Evolutionary conservation across 73 alveolate genomes (phyloP).

Genomic region (Paramecium biaurelia): DNA sequence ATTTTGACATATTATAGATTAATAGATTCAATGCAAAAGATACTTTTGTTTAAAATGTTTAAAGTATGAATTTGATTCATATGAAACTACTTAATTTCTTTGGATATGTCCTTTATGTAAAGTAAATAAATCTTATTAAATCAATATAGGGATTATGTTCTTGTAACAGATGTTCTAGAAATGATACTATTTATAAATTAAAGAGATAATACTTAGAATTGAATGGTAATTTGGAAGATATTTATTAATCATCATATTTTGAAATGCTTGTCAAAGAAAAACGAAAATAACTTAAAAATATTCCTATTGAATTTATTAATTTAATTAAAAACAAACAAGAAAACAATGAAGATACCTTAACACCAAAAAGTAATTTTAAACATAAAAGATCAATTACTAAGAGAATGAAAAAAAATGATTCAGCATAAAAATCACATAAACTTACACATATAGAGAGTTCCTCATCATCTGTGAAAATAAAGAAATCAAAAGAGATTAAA

Average conservation of each 20-base stretch:
- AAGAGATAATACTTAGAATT: slow-evolving; percentile 27
- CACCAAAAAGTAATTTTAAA: background rate
- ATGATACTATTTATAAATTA: slow-evolving; percentile 33
- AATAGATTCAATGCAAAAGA: background rate
- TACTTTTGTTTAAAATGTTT: slow-evolving; percentile 25
- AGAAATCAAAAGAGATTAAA: background rate
- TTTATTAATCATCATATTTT: background rate
- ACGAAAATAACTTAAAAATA: background rate
- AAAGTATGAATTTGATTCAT: slow-evolving; percentile 14
- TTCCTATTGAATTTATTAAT: background rate
- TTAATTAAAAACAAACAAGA: background rate
- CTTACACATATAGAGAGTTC: slow-evolving; percentile 24
- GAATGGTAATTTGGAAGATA: slow-evolving; percentile 22
- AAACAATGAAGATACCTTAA: background rate
- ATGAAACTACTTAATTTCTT: background rate
- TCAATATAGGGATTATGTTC: slow-evolving; percentile 14
- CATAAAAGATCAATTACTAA: background rate
- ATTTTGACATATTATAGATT: background rate
- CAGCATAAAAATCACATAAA: background rate
- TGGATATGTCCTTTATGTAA: slow-evolving; percentile 45
- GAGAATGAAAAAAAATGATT: background rate
- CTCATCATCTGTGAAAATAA: background rate
- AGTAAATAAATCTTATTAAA: background rate
- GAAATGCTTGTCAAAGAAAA: background rate
- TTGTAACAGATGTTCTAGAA: background rate